Conservation (phyloP, 805 yeast genomes). For the Ogataea thermomethanolica region DNA sequence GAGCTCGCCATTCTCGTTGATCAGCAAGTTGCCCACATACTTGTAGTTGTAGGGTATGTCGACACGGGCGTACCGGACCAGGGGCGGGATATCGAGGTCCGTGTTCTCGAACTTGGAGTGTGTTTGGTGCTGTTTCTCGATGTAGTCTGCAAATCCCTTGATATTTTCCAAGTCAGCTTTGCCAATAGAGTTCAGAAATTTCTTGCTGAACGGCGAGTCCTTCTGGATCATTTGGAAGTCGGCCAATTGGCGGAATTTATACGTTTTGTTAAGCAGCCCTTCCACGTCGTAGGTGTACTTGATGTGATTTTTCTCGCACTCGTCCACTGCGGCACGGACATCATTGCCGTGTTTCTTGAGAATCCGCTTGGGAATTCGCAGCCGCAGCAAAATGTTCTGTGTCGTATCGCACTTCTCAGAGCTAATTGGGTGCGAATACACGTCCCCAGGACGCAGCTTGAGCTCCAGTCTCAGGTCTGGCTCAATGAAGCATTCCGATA, state of each 20-base stretch:
- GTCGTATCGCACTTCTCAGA: conserved; percentile 44
- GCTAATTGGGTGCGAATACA: conserved; percentile 56
- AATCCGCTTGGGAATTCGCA: conserved; percentile 56
- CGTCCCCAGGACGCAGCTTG: conserved; percentile 33
- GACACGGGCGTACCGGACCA: conserved; percentile 76
- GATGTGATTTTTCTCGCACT: conserved; percentile 32
- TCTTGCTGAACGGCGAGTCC: conserved; percentile 47
- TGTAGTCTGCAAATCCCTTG: conserved; percentile 35
- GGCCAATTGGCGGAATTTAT: conserved; percentile 78
- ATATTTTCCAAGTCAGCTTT: conserved; percentile 41
- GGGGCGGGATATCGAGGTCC: conserved; percentile 71
- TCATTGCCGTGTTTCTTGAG: conserved; percentile 40
- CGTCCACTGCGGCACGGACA: conserved; percentile 40
- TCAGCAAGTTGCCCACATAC: conserved; percentile 68
- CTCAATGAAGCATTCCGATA: conserved; percentile 41
- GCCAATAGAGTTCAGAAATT: conserved; percentile 39
- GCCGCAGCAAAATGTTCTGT: conserved; percentile 57
- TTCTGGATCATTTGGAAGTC: conserved; percentile 78
- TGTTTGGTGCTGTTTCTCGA: conserved; percentile 19
- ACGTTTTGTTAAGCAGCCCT: conserved; percentile 64
- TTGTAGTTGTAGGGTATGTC: conserved; percentile 75
- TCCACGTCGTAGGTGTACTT: conserved; percentile 52
- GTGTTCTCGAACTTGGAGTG: conserved; percentile 25
- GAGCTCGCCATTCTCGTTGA: conserved; percentile 53
- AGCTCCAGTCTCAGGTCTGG: conserved; percentile 30